phyloP scores from a whole-genome alignment of 2,329 filamentous ascomycete genomes.

The Ceratocystis lukuohia region DNA sequence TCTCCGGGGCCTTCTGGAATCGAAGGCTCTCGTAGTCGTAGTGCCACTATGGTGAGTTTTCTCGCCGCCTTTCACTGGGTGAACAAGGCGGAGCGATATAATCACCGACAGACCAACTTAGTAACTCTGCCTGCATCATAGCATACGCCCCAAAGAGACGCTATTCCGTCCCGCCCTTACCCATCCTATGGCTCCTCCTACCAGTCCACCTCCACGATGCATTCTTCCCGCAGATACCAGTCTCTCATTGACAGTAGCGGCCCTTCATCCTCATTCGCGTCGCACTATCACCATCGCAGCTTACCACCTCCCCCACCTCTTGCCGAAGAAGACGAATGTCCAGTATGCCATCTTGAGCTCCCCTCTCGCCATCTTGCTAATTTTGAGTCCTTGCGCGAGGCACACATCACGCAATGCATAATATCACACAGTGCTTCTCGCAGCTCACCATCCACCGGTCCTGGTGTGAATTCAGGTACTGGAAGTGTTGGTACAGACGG shows the following conservation, averaged over 20 bases:
- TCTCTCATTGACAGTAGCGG: conserved; percentile 26
- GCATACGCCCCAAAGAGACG: conserved; percentile 11
- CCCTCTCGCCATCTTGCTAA: conserved; percentile 43
- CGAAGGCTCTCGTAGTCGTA: conserved; percentile 29
- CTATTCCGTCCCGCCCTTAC: neutral
- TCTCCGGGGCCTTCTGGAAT: conserved; percentile 11
- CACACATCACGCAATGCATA: conserved; percentile 47
- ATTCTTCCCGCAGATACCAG: conserved; percentile 22
- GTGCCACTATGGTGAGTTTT: conserved; percentile 37
- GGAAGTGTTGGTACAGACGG: neutral
- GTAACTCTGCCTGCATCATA: conserved; percentile 12
- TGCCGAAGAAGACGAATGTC: conserved; percentile 65
- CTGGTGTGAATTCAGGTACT: neutral
- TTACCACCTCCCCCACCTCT: conserved; percentile 37
- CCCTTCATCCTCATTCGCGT: conserved; percentile 25
- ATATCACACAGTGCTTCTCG: conserved; percentile 38
- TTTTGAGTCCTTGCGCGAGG: conserved; percentile 41
- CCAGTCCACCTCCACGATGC: conserved; percentile 9
- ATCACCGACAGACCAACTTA: neutral
- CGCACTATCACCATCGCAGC: conserved; percentile 27
- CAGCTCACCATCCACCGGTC: neutral
- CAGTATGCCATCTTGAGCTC: conserved; percentile 59
- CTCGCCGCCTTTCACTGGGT: neutral
- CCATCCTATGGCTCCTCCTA: conserved; percentile 19
- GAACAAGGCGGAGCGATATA: neutral